Percentiles rank a stretch among this genome's conserved stretches.
Evolutionary conservation across 2,329 filamentous ascomycete genomes (phyloP).

Genomic region (Alternaria novae-zelandiae): DNA sequence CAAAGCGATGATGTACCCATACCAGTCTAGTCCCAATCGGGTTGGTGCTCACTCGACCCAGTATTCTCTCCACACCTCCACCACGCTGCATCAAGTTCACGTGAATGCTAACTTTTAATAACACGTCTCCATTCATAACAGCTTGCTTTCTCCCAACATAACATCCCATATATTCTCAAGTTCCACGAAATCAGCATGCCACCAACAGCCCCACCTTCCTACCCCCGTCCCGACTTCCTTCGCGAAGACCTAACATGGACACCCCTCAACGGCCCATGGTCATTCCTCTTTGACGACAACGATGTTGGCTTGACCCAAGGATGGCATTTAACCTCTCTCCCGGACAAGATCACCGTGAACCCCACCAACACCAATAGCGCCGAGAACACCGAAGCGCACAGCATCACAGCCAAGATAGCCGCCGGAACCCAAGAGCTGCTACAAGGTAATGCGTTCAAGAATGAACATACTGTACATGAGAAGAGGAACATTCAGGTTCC

Average conservation of each 20-base stretch:
- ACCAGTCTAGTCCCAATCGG: background rate
- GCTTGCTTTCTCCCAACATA: background rate
- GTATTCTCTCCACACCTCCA: slow-evolving; percentile 15
- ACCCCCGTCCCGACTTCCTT: slow-evolving; percentile 71
- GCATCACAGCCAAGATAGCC: slow-evolving; percentile 57
- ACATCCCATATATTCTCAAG: background rate
- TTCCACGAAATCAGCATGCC: background rate
- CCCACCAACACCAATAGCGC: slow-evolving; percentile 24
- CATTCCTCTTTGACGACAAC: slow-evolving; percentile 69
- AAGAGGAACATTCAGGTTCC: slow-evolving; percentile 67
- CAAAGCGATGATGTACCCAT: background rate
- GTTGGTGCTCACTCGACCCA: slow-evolving; percentile 7
- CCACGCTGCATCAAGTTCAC: slow-evolving; percentile 11
- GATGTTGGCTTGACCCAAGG: slow-evolving; percentile 60
- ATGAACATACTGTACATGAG: slow-evolving; percentile 41
- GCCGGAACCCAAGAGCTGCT: slow-evolving; percentile 57
- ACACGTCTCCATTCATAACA: background rate
- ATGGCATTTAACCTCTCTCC: slow-evolving; percentile 64
- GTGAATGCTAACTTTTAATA: slow-evolving; percentile 11
- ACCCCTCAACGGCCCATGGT: slow-evolving; percentile 68
- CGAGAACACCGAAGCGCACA: slow-evolving; percentile 38
- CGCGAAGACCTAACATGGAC: slow-evolving; percentile 63
- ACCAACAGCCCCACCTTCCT: slow-evolving; percentile 37
- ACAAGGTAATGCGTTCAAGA: slow-evolving; percentile 53
- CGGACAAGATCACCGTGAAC: slow-evolving; percentile 46